A percentile compares a stretch with the other conserved stretches of the same genome.
phyloP scores from a whole-genome alignment of 176 grass and related monocot genomes.

The Aegilops bicornis region DNA sequence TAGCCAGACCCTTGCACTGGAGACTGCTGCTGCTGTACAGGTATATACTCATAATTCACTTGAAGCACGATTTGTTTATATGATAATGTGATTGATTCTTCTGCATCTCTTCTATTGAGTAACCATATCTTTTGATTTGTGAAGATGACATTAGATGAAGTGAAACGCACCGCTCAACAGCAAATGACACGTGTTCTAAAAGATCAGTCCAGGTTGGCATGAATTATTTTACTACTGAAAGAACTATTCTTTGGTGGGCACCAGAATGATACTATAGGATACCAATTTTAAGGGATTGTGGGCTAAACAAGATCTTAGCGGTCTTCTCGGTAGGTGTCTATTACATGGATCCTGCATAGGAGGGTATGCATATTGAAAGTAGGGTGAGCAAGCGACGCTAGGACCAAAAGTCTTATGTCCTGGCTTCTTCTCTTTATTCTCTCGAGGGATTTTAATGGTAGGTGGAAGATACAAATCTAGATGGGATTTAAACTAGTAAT shows the following conservation, averaged over 20 bases:
- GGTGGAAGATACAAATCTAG: neutral
- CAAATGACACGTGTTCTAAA: slow-evolving; percentile 83
- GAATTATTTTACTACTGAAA: slow-evolving; percentile 3
- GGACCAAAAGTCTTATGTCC: neutral
- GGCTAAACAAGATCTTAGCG: neutral
- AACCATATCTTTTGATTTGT: slow-evolving; percentile 30
- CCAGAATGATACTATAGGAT: neutral
- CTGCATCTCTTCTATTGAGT: slow-evolving; percentile 6
- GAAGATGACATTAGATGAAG: slow-evolving; percentile 96
- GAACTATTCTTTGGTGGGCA: neutral
- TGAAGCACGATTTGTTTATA: slow-evolving; percentile 19
- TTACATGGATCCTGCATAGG: neutral
- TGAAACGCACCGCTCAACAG: slow-evolving; percentile 90
- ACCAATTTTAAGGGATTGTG: neutral
- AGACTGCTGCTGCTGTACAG: slow-evolving; percentile 95
- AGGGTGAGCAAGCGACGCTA: neutral
- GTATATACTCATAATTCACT: slow-evolving; percentile 46
- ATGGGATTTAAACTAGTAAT: neutral
- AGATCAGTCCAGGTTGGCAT: slow-evolving; percentile 78
- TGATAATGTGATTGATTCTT: slow-evolving; percentile 30
- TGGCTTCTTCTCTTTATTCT: neutral
- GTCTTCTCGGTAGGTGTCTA: neutral
- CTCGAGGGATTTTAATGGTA: neutral
- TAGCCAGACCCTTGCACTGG: slow-evolving; percentile 84
- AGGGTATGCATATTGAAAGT: neutral